Base-by-base conservation (phyloP, 108 stramenopile species). In the Ochromonas danica region DNA sequence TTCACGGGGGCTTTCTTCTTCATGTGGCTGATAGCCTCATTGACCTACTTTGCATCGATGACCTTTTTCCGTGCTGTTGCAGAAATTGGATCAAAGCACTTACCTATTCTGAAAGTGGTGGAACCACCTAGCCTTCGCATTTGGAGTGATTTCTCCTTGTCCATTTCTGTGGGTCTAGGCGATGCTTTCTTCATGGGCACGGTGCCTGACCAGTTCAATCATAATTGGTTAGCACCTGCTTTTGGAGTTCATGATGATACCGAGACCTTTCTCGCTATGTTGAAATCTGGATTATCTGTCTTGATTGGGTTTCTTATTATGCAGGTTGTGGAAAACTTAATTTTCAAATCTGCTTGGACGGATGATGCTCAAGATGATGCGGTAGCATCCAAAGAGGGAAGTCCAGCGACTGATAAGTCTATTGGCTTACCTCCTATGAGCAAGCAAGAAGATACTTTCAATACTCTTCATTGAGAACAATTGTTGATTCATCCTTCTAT, bases 181-280 rank as follows among this genome's bases (percentile, higher is more conserved):
- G 30, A 67, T 31, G 63, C 63, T 6, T 67, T 67, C 31, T 67
- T 67, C 63, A 67, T 67, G 63, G 63, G 63, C 17, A 67, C 63
- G 33, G 6, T 3, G 3, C 14, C 63, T 6, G 35, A 6, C 3
- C 30, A 67, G 35, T 67, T 67, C 31, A 67, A 22, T 36, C 14
- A 67, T 36, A 67, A 67, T 67, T 67, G 63, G 63, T 67, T 67
- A 36, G 63, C 63, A 6, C 33, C 33, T 67, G 63, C 63, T 10
- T 67, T 67, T 67, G 63, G 63, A 10, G 35, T 67, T 31, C 10
- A 67, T 67, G 31, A 67, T 36, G 25, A 67, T 36, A 67, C 63
- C 17, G 17, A 22, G 25, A 10, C 3, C 31, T 22, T 22, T 31
- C 3, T 10, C 3, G 63, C 63, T 6, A 67, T 67, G 31, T 35